phyloP scores from a whole-genome alignment of 164 flowering plant genomes.

The Stephania japonica region DNA sequence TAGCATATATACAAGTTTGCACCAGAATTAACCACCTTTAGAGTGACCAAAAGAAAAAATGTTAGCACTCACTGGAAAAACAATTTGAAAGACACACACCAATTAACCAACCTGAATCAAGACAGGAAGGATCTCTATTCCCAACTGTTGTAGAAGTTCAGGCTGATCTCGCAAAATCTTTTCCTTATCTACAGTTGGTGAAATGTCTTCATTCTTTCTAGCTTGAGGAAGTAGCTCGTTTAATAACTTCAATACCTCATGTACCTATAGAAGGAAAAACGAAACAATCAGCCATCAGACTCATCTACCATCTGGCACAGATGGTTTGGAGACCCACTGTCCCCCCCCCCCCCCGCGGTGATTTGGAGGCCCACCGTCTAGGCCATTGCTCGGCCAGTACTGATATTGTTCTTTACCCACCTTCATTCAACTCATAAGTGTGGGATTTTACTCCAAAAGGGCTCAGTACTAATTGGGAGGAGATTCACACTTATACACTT shows the following conservation, averaged over 20 bases:
- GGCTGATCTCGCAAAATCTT: slow-evolving; percentile 45
- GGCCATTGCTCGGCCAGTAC: too few species aligned
- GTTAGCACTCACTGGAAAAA: not conserved
- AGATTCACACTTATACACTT: too few species aligned
- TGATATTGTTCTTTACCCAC: too few species aligned
- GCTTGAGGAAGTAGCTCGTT: slow-evolving; percentile 70
- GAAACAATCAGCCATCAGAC: not conserved
- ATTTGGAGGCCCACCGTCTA: too few species aligned
- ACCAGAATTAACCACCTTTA: slow-evolving; percentile 75
- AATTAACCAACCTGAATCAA: slow-evolving; percentile 57
- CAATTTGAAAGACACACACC: not conserved
- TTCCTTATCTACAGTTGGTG: slow-evolving; percentile 39
- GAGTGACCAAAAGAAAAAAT: slow-evolving; percentile 2
- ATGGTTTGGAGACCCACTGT: too few species aligned
- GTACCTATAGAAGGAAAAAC: slow-evolving; percentile 36
- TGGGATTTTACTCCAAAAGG: too few species aligned
- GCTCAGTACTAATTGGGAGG: too few species aligned
- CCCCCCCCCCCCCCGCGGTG: not conserved
- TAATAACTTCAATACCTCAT: slow-evolving; percentile 71
- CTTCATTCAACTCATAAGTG: too few species aligned
- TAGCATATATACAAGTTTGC: slow-evolving; percentile 56
- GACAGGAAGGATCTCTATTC: slow-evolving; percentile 55
- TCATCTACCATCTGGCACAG: not conserved
- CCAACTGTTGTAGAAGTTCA: slow-evolving; percentile 59
- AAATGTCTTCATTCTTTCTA: slow-evolving; percentile 28